A percentile compares a stretch with the other conserved stretches of the same genome.
Conservation (phyloP, 75 land plant species). For the Ceratopteris richardii region DNA sequence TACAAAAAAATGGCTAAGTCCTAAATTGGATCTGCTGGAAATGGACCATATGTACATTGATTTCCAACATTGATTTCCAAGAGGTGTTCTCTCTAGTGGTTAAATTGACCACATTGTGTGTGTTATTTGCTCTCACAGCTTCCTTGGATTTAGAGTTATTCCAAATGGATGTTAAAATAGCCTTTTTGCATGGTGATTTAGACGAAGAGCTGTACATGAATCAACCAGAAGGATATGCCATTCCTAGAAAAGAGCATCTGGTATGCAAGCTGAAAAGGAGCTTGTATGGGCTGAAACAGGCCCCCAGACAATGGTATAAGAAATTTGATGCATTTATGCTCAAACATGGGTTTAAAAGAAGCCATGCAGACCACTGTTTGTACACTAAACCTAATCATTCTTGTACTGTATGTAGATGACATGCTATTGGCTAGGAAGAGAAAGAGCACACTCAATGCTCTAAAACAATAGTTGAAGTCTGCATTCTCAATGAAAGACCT, state of each 20-base stretch:
- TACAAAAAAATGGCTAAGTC: too few relatives aligned
- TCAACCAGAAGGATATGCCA: constrained; percentile 22
- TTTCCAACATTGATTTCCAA: constrained; percentile 8
- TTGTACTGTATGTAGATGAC: constrained; percentile 24
- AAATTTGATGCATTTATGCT: constrained; percentile 22
- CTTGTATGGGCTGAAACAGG: constrained; percentile 30
- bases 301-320: constrained; percentile 16
- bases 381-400: constrained; percentile 12
- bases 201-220: constrained; percentile 17
- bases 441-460: too few relatives aligned
- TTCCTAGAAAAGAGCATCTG: constrained; percentile 10
- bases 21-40: too few relatives aligned
- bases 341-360: constrained; percentile 5
- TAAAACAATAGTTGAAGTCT: too few relatives aligned
- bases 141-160: constrained; percentile 7
- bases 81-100: constrained; percentile 11
- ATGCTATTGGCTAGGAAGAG: constrained; percentile 21
- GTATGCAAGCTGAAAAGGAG: constrained; percentile 21
- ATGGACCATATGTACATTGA: too few relatives aligned
- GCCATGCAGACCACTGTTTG: constrained; percentile 15
- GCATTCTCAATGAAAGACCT: constrained; percentile 33
- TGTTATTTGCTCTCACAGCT: not conserved
- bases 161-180: constrained; percentile 21
- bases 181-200: constrained; percentile 17
- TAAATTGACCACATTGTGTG: not conserved